A percentile compares a stretch with the other conserved stretches of the same genome.
These are phyloP conservation scores for Arthrobotrys conoides DNA, from an alignment of 2,329 filamentous ascomycete species.

Conservation along the genomic window DNA sequence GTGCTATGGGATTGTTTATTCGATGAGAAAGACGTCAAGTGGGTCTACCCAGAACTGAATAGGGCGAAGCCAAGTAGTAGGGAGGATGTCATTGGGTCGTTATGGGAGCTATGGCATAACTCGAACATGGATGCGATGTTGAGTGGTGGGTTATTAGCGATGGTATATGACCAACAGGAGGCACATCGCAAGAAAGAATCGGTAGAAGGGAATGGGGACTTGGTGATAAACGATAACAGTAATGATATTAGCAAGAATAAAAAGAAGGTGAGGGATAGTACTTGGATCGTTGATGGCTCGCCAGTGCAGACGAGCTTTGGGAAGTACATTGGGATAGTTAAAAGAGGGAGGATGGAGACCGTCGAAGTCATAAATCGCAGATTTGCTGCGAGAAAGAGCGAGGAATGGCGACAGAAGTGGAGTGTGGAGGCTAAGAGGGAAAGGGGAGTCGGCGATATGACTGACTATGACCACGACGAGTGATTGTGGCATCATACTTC, in stretches of 20 bases:
- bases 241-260: background rate
- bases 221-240: background rate
- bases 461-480: slow-evolving; percentile 53
- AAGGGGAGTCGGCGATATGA: slow-evolving; percentile 50
- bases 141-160: slow-evolving; percentile 79
- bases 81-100: slow-evolving; percentile 74
- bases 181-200: slow-evolving; percentile 33
- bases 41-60: slow-evolving; percentile 80
- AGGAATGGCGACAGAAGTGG: slow-evolving; percentile 66
- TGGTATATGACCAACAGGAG: slow-evolving; percentile 69
- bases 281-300: slow-evolving; percentile 73
- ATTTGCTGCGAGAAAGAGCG: slow-evolving; percentile 72
- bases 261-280: slow-evolving; percentile 48
- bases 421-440: slow-evolving; percentile 60
- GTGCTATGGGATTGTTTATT: slow-evolving; percentile 98
- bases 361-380: slow-evolving; percentile 76
- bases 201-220: slow-evolving; percentile 63
- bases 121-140: slow-evolving; percentile 92
- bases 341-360: slow-evolving; percentile 72
- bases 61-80: slow-evolving; percentile 75
- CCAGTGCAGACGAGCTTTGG: slow-evolving; percentile 72
- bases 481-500: slow-evolving; percentile 8
- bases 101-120: slow-evolving; percentile 87
- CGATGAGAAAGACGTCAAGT: slow-evolving; percentile 76
- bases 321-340: slow-evolving; percentile 73